Evolutionary conservation across 2,329 filamentous ascomycete genomes (phyloP).

Genomic region (Calycina marina): DNA sequence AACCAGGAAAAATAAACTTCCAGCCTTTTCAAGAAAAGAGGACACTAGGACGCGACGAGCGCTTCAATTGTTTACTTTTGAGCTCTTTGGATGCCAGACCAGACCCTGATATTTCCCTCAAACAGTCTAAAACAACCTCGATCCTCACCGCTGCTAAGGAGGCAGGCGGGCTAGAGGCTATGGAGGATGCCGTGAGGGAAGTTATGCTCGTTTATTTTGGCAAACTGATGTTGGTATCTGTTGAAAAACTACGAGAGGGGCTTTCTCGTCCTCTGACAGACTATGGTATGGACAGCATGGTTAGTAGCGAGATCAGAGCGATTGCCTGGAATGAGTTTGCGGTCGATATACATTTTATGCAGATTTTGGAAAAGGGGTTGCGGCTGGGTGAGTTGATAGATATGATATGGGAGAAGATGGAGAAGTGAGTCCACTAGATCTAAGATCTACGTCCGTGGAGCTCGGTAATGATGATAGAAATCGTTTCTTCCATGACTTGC

Average conservation of each 20-base stretch:
- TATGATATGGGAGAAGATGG: background rate
- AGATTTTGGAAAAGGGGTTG: slow-evolving; percentile 1
- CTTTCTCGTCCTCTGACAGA: background rate
- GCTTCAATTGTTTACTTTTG: background rate
- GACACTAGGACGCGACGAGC: background rate
- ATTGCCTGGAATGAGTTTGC: background rate
- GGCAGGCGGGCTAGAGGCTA: background rate
- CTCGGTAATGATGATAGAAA: too few relatives aligned
- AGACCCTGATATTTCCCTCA: background rate
- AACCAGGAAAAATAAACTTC: background rate
- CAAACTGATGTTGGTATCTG: background rate
- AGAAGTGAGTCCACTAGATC: too few relatives aligned
- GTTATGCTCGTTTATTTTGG: background rate
- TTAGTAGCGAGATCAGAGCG: background rate
- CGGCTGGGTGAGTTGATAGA: background rate
- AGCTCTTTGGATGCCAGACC: background rate
- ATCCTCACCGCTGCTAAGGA: background rate
- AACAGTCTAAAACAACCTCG: background rate
- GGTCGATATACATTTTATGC: background rate
- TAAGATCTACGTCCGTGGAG: too few relatives aligned
- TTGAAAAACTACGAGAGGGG: background rate
- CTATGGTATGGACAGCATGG: background rate
- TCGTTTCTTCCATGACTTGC: too few relatives aligned
- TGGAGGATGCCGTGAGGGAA: background rate
- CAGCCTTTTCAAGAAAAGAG: background rate